Evolutionary conservation across 1,284 basidiomycete species (phyloP).

Genomic region (Ceratobasidium theobromae): DNA sequence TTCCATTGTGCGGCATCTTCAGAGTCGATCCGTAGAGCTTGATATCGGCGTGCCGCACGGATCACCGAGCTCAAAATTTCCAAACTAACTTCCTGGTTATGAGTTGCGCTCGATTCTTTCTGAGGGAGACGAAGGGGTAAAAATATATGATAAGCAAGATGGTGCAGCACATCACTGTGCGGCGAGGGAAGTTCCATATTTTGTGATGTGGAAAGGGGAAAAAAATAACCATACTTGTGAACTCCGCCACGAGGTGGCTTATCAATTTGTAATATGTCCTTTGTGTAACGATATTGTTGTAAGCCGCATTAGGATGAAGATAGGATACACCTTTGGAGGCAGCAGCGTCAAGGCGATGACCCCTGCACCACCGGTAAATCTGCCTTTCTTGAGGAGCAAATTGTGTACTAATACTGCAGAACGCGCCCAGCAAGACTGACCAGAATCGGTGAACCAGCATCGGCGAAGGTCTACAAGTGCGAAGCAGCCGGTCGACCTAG

Average conservation of each 20-base stretch:
- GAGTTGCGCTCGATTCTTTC: background rate
- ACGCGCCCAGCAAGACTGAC: no score
- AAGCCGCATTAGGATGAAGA: background rate
- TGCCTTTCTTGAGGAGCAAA: background rate
- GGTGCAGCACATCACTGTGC: background rate
- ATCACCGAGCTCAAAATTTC: background rate
- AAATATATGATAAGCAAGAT: conserved; percentile 9
- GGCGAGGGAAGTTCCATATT: background rate
- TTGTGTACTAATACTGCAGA: background rate
- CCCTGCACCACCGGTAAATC: no score
- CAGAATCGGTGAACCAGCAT: no score
- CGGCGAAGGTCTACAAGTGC: no score
- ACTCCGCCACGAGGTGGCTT: background rate
- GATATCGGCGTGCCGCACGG: background rate
- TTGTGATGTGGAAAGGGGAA: background rate
- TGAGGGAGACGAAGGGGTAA: conserved; percentile 2
- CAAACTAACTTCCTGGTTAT: background rate
- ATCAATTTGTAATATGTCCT: background rate
- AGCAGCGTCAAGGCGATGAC: background rate
- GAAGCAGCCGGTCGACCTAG: no score
- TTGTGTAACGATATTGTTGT: background rate
- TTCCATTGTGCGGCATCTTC: background rate
- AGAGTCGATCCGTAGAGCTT: background rate
- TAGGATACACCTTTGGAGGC: background rate
- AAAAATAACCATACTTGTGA: background rate